A percentile compares a stretch with the other conserved stretches of the same genome.
phyloP scores from a whole-genome alignment of 78 protist genomes.

The Dictyostelium firmibasis region DNA sequence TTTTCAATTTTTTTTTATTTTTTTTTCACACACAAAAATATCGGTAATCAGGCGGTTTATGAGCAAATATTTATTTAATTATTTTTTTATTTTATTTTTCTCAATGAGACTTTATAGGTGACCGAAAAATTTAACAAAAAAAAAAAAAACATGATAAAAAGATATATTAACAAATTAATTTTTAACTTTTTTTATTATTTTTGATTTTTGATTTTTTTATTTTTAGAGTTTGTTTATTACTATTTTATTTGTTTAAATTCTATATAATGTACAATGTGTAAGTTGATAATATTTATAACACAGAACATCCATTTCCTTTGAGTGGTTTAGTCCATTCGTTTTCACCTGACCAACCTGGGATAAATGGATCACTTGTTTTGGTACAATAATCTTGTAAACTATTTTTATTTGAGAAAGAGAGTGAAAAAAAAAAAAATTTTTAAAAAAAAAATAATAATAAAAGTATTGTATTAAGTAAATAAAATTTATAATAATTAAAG shows the following conservation, averaged over 20 bases:
- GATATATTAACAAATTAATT: neutral
- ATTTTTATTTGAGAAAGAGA: too few species aligned
- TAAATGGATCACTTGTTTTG: constrained; percentile 68
- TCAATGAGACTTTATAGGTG: too few species aligned
- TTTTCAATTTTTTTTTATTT: too few species aligned
- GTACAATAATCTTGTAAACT: constrained; percentile 64
- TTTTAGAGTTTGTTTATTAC: neutral
- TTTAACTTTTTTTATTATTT: too few species aligned
- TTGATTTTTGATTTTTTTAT: neutral
- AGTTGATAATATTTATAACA: constrained; percentile 9
- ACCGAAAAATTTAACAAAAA: too few species aligned
- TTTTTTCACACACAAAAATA: neutral
- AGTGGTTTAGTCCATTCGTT: constrained; percentile 80
- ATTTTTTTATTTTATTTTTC: too few species aligned
- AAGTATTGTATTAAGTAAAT: too few species aligned
- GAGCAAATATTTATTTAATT: too few species aligned
- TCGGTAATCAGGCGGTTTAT: neutral
- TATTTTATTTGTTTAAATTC: neutral
- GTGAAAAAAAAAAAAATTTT: neutral
- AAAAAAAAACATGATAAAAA: too few species aligned
- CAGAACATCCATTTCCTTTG: constrained; percentile 62
- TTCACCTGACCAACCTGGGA: constrained; percentile 79
- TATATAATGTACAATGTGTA: neutral
- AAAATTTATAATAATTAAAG: neutral
- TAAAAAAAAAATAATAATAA: neutral